phyloP scores from a whole-genome alignment of 345 rosid species.

The Lumnitzera littorea region DNA sequence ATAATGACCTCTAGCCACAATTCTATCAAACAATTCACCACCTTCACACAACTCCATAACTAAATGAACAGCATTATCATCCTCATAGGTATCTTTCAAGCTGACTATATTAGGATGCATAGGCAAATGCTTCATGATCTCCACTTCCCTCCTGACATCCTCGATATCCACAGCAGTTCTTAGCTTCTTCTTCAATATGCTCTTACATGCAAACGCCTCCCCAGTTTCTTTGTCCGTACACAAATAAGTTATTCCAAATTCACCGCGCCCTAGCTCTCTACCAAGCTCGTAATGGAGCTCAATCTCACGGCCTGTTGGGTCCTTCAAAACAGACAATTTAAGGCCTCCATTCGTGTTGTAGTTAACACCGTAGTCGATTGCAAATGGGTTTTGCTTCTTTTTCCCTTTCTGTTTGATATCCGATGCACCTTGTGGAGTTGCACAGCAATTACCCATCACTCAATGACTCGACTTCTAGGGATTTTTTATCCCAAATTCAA shows the following conservation, averaged over 20 bases:
- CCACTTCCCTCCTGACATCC: constrained; percentile 94
- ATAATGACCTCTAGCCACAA: constrained; percentile 92
- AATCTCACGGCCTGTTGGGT: constrained; percentile 74
- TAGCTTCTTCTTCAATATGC: constrained; percentile 89
- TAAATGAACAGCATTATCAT: constrained; percentile 81
- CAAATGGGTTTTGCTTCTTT: constrained; percentile 70
- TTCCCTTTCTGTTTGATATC: constrained; percentile 35
- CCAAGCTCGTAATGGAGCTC: constrained; percentile 63
- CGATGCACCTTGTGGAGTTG: constrained; percentile 21
- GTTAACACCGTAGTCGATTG: constrained; percentile 34
- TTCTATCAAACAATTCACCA: constrained; percentile 93
- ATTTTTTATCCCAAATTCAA: neutral
- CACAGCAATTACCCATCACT: constrained; percentile 92
- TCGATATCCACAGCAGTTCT: constrained; percentile 89
- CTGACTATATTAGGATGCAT: constrained; percentile 66
- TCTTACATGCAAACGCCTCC: constrained; percentile 74
- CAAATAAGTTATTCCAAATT: constrained; percentile 84
- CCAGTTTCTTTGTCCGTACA: constrained; percentile 57
- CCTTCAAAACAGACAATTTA: constrained; percentile 55
- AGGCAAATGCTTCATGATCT: constrained; percentile 93
- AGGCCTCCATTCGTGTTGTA: constrained; percentile 27
- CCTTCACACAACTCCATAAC: constrained; percentile 99
- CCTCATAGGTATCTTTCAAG: constrained; percentile 81
- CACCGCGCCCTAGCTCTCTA: constrained; percentile 96
- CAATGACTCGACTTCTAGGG: neutral